Base-by-base conservation (phyloP, 164 flowering plant species). In the Chloranthus sessilifolius region DNA sequence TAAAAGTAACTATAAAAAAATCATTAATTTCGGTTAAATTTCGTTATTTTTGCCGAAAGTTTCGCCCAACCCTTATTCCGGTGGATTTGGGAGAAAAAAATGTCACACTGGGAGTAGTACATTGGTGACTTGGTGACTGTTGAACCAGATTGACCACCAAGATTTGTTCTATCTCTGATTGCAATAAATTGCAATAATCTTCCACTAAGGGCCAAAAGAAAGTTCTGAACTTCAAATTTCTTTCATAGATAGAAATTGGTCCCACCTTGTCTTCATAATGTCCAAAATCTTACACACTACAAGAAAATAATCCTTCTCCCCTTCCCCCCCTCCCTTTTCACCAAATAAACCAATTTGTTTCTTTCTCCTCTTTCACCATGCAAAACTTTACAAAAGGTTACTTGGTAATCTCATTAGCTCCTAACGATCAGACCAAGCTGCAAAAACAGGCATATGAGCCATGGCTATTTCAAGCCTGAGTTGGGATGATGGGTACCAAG, bases 341-440 rank as follows among this genome's bases (percentile, higher is more conserved):
- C 14, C 16, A 3, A 39, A 33, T 28, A 43, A 25, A 16, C 29
- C 47, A 27, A 15, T 12, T 50, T 17, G 19, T 25, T 59, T 43
- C 25, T 22, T 29, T 39, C 43, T 43, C 23, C 24, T 16, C 14
- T 45, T 33, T 27, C 27, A 35, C 21, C 82, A 72, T 66, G 71
- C 69, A 74, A 72, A 66, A 55, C 47, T 53, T 42, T 31, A 46
- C 49, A 29, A 6, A 34, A 17, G 12, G 43, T 25, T 30, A 19
- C 47, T 27, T n/a, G 28, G 24, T 10, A 30, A n/a, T 44, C 0
- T n/a, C n/a, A n/a, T n/a, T n/a, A 17, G 0, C 12, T 6, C 46
- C 57, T 57, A 82, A 39, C 78, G 45, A 53, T 81, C 94, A 38
- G 66, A 72, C 89, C 95, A 88, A 30, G 97, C 79, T 43, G 95